These are phyloP conservation scores for Solanum lycopersicoides DNA, from an alignment of 257 asterid genomes.

Conservation along the genomic window DNA sequence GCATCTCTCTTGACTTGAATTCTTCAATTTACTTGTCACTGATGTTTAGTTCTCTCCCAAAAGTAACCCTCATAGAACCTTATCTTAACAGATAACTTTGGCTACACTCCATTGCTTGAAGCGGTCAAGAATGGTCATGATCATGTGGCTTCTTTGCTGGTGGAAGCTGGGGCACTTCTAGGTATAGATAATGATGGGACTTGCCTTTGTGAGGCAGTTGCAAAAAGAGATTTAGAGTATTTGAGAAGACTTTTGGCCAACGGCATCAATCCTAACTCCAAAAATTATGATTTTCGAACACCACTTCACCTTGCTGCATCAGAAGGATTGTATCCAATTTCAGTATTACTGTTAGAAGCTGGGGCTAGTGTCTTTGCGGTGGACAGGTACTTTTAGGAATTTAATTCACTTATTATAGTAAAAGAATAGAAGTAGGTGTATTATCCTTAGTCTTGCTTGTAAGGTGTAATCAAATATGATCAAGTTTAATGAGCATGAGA, in stretches of 20 bases:
- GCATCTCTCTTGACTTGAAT: background rate
- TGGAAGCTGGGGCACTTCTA: conserved; percentile 38
- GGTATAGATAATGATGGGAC: conserved; percentile 34
- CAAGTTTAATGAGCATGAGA: background rate
- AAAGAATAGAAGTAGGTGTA: background rate
- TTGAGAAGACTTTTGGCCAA: conserved; percentile 29
- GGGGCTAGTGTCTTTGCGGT: conserved; percentile 55
- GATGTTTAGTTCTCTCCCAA: background rate
- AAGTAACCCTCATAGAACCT: background rate
- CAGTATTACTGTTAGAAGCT: conserved; percentile 35
- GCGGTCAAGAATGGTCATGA: conserved; percentile 55
- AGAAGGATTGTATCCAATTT: conserved; percentile 34
- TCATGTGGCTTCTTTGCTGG: conserved; percentile 37
- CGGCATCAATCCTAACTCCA: conserved; percentile 65
- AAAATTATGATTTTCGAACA: conserved; percentile 49
- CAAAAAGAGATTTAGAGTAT: conserved; percentile 31
- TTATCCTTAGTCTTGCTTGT: background rate
- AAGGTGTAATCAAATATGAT: background rate
- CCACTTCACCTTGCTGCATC: conserved; percentile 72
- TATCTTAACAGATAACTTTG: conserved; percentile 28
- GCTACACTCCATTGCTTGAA: conserved; percentile 51
- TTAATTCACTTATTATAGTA: background rate
- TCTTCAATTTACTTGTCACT: background rate
- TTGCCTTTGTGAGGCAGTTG: conserved; percentile 48
- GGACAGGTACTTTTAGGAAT: conserved; percentile 39